These are phyloP conservation scores for Pontederia paniculata DNA, from an alignment of 176 grass and related monocot species.

Conservation along the genomic window DNA sequence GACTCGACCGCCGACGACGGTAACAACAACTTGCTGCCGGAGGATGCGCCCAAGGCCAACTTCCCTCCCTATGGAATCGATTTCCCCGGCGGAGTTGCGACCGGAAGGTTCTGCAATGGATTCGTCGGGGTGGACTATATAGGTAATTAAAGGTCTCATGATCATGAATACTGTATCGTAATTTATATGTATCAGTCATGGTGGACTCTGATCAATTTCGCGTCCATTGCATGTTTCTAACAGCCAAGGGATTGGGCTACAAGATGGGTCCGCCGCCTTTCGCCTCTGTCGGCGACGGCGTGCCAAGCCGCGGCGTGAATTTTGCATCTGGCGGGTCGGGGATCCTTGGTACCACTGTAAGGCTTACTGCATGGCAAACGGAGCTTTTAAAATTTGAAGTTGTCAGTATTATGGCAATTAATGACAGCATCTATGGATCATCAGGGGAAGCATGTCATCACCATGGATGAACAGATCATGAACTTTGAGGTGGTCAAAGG, in stretches of 20 bases:
- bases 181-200: too few relatives aligned
- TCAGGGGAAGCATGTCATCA: slow-evolving; percentile 9
- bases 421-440: too few relatives aligned
- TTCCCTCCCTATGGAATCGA: too few relatives aligned
- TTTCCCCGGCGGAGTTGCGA: not conserved
- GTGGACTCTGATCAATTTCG: not conserved
- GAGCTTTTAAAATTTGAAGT: too few relatives aligned
- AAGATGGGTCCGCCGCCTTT: slow-evolving; percentile 26
- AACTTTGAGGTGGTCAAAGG: slow-evolving; percentile 7
- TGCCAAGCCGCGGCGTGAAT: slow-evolving; percentile 18
- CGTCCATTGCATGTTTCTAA: not conserved
- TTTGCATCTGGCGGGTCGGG: too few relatives aligned
- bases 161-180: not conserved
- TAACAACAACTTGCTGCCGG: too few relatives aligned
- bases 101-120: slow-evolving; percentile 30
- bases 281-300: slow-evolving; percentile 15
- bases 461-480: slow-evolving; percentile 18
- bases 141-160: slow-evolving; percentile 1
- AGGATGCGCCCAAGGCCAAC: too few relatives aligned
- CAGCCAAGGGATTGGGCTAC: slow-evolving; percentile 23
- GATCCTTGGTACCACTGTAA: slow-evolving; percentile 30
- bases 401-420: too few relatives aligned
- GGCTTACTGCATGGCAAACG: too few relatives aligned
- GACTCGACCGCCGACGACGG: too few relatives aligned
- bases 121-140: slow-evolving; percentile 24